Evolutionary conservation across 179 eudicot species (phyloP).

Genomic region (Camellia oleifera): DNA sequence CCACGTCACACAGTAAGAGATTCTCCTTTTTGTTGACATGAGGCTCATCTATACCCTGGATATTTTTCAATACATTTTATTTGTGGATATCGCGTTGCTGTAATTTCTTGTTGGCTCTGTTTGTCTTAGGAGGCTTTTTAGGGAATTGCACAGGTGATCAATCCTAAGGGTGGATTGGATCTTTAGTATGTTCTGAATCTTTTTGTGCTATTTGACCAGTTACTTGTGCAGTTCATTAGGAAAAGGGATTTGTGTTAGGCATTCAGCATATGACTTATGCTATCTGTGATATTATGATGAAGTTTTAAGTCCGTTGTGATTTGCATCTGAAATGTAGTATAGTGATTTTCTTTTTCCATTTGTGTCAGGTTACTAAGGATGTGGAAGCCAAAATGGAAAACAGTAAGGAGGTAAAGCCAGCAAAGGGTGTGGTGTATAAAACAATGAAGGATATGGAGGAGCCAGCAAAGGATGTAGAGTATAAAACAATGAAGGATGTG

Average conservation of each 20-base stretch:
- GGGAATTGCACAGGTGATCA: neutral
- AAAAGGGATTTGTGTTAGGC: neutral
- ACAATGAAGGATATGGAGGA: constrained; percentile 21
- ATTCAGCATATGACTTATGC: neutral
- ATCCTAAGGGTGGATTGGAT: neutral
- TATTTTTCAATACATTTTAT: neutral
- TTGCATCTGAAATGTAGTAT: neutral
- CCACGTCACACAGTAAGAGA: constrained; percentile 25
- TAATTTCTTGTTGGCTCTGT: neutral
- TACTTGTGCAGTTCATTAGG: neutral
- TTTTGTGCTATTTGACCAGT: neutral
- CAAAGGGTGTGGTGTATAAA: constrained; percentile 20
- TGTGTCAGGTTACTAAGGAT: constrained; percentile 36
- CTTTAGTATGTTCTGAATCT: neutral
- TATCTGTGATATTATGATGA: neutral
- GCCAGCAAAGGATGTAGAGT: constrained; percentile 16
- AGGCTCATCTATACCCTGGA: neutral
- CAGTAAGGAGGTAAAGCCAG: constrained; percentile 21
- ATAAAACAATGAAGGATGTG: constrained; percentile 13
- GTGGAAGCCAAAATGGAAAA: constrained; percentile 24
- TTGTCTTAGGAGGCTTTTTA: neutral
- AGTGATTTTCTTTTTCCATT: neutral
- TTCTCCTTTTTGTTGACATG: constrained; percentile 5
- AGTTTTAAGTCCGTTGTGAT: neutral
- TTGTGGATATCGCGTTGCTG: neutral